Evolutionary conservation across 1,284 basidiomycete genomes (phyloP).

Genomic region (Nidula niveotomentosa): DNA sequence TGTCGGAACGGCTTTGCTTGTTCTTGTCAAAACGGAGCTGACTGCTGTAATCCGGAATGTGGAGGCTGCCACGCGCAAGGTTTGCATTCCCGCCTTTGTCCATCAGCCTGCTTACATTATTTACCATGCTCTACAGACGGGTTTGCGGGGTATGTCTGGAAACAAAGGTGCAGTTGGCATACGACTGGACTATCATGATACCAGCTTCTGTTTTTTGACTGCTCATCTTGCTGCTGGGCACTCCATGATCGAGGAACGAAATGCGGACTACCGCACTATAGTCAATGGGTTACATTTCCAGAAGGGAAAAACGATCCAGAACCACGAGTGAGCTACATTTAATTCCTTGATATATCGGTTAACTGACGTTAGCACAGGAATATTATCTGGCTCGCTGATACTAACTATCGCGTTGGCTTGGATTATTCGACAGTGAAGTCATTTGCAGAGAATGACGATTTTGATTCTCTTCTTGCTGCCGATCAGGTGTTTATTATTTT

Average conservation of each 20-base stretch:
- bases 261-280: conserved; percentile 92
- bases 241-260: conserved; percentile 85
- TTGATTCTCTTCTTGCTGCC: conserved; percentile 72
- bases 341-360: background rate
- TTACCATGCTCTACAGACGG: conserved; percentile 60
- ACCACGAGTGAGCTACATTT: conserved; percentile 75
- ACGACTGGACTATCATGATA: conserved; percentile 88
- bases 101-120: conserved; percentile 4
- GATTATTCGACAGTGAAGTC: conserved; percentile 80
- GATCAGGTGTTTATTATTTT: conserved; percentile 70
- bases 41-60: conserved; percentile 85
- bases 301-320: conserved; percentile 84
- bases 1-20: conserved; percentile 91
- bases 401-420: conserved; percentile 92
- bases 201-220: conserved; percentile 93
- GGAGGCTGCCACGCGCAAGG: conserved; percentile 91
- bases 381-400: conserved; percentile 93
- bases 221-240: conserved; percentile 97
- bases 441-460: conserved; percentile 62
- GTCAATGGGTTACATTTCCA: conserved; percentile 81
- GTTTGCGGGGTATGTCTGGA: conserved; percentile 94
- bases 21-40: conserved; percentile 80
- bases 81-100: conserved; percentile 23
- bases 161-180: conserved; percentile 97
- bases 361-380: conserved; percentile 47